Percentiles rank a stretch among this genome's conserved stretches.
These are phyloP conservation scores for Tuber brumale DNA, from an alignment of 495 filamentous ascomycete species.

Conservation along the genomic window DNA sequence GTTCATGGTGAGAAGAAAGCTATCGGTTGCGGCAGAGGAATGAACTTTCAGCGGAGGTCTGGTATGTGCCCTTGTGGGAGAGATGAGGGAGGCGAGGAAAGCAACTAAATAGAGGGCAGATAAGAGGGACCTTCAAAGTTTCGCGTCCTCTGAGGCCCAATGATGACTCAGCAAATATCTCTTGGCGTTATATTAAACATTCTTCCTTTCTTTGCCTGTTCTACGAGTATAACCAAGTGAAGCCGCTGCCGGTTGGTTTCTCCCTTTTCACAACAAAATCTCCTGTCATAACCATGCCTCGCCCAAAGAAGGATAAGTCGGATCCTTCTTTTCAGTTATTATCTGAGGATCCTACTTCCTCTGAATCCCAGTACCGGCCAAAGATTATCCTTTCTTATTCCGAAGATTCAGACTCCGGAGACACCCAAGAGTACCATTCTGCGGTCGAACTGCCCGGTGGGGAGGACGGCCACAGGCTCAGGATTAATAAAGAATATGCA, in stretches of 20 bases:
- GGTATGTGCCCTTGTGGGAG: background rate
- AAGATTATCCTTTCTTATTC: slow-evolving; percentile 33
- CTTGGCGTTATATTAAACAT: background rate
- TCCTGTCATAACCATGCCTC: background rate
- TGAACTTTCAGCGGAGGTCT: background rate
- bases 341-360: slow-evolving; percentile 12
- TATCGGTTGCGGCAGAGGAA: background rate
- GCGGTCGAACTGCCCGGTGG: slow-evolving; percentile 22
- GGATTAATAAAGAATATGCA: slow-evolving; percentile 83
- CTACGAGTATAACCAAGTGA: background rate
- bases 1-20: slow-evolving; percentile 51
- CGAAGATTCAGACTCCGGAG: slow-evolving; percentile 12
- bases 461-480: slow-evolving; percentile 52
- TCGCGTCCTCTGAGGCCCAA: background rate
- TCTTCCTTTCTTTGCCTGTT: background rate
- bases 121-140: background rate
- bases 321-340: slow-evolving; percentile 12
- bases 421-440: slow-evolving; percentile 27
- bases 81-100: background rate
- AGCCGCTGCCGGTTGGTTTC: background rate
- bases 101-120: background rate
- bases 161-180: background rate
- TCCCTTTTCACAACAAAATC: background rate
- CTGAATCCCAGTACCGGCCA: background rate
- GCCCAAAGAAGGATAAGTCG: background rate